phyloP scores from a whole-genome alignment of 371 early-diverging fungal genomes.

The Chytridiales sp. region DNA sequence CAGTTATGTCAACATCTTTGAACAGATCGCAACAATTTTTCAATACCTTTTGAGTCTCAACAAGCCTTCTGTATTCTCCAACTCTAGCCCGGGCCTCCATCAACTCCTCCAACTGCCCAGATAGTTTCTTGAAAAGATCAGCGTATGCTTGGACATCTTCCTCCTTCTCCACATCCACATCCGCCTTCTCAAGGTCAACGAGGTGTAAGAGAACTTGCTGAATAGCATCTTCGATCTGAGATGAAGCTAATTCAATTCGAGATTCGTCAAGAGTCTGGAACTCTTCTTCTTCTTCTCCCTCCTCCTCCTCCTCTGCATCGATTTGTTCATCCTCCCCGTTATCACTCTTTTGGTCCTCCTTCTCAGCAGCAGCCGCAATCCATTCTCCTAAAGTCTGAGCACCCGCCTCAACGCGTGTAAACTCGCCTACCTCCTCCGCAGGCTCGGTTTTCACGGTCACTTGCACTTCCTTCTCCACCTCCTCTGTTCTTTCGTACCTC shows the following conservation, averaged over 20 bases:
- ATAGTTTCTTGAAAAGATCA: constrained; percentile 13
- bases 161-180: constrained; percentile 9
- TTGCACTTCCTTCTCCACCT: constrained; percentile 2
- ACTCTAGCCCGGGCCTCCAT: constrained; percentile 20
- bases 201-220: constrained; percentile 19
- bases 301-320: constrained; percentile 9
- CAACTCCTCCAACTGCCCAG: constrained; percentile 18
- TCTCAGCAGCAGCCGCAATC: not conserved
- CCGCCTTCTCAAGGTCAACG: constrained; percentile 1
- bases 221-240: not conserved
- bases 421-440: not conserved
- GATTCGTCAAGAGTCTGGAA: not conserved
- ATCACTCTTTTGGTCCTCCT: not conserved
- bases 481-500: not conserved
- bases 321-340: constrained; percentile 14
- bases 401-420: not conserved
- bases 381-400: not conserved
- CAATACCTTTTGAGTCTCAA: constrained; percentile 14
- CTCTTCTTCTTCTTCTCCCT: constrained; percentile 7
- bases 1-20: not conserved
- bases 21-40: not conserved
- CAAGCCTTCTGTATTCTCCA: constrained; percentile 1
- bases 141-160: constrained; percentile 8
- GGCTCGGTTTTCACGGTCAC: no score
- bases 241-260: not conserved